phyloP scores from a whole-genome alignment of 495 filamentous ascomycete genomes.

The Aspergillus egyptiacus region DNA sequence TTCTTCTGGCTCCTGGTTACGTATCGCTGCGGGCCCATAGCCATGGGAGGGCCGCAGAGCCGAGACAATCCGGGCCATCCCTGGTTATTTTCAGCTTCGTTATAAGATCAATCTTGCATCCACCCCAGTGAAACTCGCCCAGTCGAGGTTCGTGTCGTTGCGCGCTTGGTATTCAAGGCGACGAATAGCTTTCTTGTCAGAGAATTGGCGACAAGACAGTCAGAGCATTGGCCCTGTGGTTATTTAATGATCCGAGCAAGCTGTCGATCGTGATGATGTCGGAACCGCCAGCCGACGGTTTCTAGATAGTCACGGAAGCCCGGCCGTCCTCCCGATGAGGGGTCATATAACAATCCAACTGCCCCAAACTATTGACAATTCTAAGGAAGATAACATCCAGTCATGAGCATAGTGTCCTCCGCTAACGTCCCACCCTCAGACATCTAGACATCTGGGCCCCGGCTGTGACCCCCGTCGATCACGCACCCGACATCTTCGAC shows the following conservation, averaged over 20 bases:
- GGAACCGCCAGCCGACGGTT: neutral
- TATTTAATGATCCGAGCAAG: neutral
- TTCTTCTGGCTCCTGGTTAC: slow-evolving; percentile 10
- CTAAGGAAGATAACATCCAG: neutral
- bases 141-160: neutral
- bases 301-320: too few species aligned
- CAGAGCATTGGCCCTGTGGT: neutral
- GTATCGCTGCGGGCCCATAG: slow-evolving; percentile 31
- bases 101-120: neutral
- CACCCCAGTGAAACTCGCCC: neutral
- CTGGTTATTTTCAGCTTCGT: neutral
- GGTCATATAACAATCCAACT: neutral
- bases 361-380: neutral
- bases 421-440: slow-evolving; percentile 22
- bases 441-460: slow-evolving; percentile 37
- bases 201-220: too few species aligned
- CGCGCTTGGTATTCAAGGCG: neutral
- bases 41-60: slow-evolving; percentile 39
- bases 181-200: neutral
- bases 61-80: slow-evolving; percentile 28
- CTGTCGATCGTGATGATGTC: neutral
- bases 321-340: neutral
- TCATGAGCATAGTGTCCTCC: slow-evolving; percentile 1
- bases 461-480: slow-evolving; percentile 48
- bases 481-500: slow-evolving; percentile 46